phyloP scores from a whole-genome alignment of 257 asterid genomes.

The Nicotiana knightiana region DNA sequence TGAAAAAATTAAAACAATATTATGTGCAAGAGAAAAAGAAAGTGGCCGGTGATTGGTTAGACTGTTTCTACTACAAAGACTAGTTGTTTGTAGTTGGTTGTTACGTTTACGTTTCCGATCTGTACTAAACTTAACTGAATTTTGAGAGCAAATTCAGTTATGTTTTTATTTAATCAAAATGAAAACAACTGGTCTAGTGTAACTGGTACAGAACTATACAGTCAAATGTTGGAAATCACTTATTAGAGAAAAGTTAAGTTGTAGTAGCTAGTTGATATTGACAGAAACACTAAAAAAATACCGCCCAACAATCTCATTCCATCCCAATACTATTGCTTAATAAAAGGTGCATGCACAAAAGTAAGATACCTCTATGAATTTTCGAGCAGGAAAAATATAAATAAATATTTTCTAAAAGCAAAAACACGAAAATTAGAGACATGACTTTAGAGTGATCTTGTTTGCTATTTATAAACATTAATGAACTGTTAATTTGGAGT shows the following conservation, averaged over 20 bases:
- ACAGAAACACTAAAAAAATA: neutral
- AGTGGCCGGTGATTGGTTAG: neutral
- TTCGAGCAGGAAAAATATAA: neutral
- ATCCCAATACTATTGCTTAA: neutral
- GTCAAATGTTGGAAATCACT: neutral
- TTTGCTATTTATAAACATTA: neutral
- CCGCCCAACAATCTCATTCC: neutral
- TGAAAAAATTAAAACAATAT: neutral
- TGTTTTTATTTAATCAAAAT: neutral
- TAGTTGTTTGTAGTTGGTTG: neutral
- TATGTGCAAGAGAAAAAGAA: neutral
- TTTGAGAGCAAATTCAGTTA: neutral
- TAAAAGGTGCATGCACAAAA: slow-evolving; percentile 1
- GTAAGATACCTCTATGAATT: slow-evolving; percentile 4
- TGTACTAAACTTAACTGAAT: neutral
- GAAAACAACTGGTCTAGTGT: neutral
- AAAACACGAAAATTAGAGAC: neutral
- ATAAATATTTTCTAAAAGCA: neutral
- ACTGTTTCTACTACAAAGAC: no score
- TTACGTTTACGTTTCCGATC: no score
- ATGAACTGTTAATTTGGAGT: neutral
- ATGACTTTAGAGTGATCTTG: neutral
- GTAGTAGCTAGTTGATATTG: neutral
- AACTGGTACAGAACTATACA: neutral
- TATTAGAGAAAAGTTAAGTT: neutral